phyloP scores from a whole-genome alignment of 2,329 filamentous ascomycete species.

The Ophiostoma sp. region DNA sequence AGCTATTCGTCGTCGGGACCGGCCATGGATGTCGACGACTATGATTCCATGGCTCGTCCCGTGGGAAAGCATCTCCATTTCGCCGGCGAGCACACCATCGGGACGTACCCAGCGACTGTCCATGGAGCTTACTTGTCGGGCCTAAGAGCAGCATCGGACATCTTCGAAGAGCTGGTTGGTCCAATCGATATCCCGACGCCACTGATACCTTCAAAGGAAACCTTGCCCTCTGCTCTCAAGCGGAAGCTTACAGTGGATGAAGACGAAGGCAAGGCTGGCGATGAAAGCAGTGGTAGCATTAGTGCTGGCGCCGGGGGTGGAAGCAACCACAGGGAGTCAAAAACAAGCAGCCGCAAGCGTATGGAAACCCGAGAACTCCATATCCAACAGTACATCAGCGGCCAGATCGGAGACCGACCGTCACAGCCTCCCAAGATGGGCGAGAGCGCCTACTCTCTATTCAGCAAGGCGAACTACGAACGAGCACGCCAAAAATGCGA shows the following conservation, averaged over 20 bases:
- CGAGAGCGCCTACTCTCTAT: conserved; percentile 85
- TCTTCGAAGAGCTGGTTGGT: conserved; percentile 77
- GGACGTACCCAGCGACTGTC: conserved; percentile 93
- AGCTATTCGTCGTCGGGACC: conserved; percentile 94
- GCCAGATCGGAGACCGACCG: conserved; percentile 71
- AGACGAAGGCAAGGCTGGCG: background rate
- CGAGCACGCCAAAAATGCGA: conserved; percentile 60
- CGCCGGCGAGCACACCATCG: conserved; percentile 93
- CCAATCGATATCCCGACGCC: conserved; percentile 75
- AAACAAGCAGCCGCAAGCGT: conserved; percentile 46
- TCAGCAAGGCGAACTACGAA: conserved; percentile 77
- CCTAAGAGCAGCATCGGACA: conserved; percentile 81
- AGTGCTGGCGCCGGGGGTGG: conserved; percentile 35
- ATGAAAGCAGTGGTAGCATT: conserved; percentile 27
- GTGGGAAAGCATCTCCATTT: conserved; percentile 84
- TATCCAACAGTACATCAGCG: conserved; percentile 53
- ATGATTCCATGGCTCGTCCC: conserved; percentile 82
- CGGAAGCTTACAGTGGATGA: conserved; percentile 46
- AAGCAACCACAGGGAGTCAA: conserved; percentile 41
- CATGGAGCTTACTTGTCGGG: conserved; percentile 96
- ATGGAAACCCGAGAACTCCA: conserved; percentile 59
- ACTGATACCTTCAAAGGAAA: conserved; percentile 67
- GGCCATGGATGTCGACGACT: conserved; percentile 79
- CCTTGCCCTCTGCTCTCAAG: conserved; percentile 46
- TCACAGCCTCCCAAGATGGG: conserved; percentile 70